Conservation (phyloP, 805 yeast genomes). For the Pichia membranifaciens region DNA sequence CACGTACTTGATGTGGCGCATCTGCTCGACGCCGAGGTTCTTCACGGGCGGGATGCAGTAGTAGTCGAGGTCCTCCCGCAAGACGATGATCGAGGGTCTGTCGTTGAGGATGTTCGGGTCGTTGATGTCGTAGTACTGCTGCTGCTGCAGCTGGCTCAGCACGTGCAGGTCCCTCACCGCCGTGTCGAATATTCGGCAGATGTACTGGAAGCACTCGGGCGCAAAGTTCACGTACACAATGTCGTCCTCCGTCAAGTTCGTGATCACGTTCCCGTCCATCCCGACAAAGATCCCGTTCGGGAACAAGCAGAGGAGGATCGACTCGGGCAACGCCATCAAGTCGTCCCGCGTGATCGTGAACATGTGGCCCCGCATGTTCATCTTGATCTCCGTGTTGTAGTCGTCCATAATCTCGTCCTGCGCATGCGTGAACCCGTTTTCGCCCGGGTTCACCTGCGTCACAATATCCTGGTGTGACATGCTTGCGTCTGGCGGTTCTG, state of each 20-base stretch:
- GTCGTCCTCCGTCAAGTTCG: conserved; percentile 74
- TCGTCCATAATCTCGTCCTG: conserved; percentile 34
- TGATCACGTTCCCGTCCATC: conserved; percentile 66
- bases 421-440: conserved; percentile 12
- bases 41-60: conserved; percentile 77
- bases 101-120: conserved; percentile 64
- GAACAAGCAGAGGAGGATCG: conserved; percentile 75
- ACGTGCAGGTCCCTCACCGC: conserved; percentile 58
- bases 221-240: conserved; percentile 80
- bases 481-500: background rate
- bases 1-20: conserved; percentile 61
- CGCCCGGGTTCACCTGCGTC: conserved; percentile 57
- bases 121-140: conserved; percentile 26
- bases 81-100: conserved; percentile 85
- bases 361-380: conserved; percentile 68
- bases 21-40: conserved; percentile 50
- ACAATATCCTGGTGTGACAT: conserved; percentile 43
- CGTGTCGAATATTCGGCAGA: conserved; percentile 60
- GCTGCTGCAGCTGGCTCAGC: conserved; percentile 29
- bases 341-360: conserved; percentile 83
- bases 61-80: conserved; percentile 90
- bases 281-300: conserved; percentile 89
- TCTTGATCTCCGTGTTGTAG: conserved; percentile 61
- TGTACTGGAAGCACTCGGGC: conserved; percentile 81
- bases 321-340: conserved; percentile 86